These are phyloP conservation scores for Deinandra increscens DNA, from an alignment of 129 eudicot species.

Conservation along the genomic window DNA sequence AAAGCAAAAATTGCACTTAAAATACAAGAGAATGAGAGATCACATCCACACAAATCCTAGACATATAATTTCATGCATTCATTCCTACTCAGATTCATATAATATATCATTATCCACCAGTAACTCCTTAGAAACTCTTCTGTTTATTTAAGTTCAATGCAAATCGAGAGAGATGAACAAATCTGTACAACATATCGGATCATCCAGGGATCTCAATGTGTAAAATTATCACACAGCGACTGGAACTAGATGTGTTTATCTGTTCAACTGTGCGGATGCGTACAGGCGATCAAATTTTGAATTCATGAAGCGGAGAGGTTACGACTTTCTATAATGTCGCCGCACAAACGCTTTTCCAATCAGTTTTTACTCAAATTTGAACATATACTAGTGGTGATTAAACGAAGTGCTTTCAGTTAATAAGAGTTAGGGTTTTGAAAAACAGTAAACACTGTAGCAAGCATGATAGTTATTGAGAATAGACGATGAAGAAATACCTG, in stretches of 20 bases:
- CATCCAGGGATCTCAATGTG: neutral
- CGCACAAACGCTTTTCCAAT: neutral
- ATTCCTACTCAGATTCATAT: too few species aligned
- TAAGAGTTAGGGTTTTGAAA: constrained; percentile 4
- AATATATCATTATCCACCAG: too few species aligned
- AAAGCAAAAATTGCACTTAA: constrained; percentile 23
- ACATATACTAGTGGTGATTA: neutral
- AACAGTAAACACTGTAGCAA: neutral
- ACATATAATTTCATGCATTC: neutral
- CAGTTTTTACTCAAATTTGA: neutral
- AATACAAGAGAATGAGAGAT: constrained; percentile 23
- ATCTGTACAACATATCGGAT: neutral
- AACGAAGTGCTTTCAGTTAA: neutral
- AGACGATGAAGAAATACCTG: neutral
- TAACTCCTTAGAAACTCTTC: too few species aligned
- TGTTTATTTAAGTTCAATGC: too few species aligned
- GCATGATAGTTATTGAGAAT: too few species aligned
- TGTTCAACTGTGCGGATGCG: neutral
- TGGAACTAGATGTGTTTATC: neutral
- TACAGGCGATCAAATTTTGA: neutral
- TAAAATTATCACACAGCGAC: too few species aligned
- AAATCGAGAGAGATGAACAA: too few species aligned
- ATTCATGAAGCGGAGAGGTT: constrained; percentile 5
- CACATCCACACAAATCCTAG: neutral
- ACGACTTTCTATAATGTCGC: neutral